Percentiles rank a stretch among this genome's conserved stretches.
phyloP scores from a whole-genome alignment of 306 rosid genomes.

The Rosa multiflora region DNA sequence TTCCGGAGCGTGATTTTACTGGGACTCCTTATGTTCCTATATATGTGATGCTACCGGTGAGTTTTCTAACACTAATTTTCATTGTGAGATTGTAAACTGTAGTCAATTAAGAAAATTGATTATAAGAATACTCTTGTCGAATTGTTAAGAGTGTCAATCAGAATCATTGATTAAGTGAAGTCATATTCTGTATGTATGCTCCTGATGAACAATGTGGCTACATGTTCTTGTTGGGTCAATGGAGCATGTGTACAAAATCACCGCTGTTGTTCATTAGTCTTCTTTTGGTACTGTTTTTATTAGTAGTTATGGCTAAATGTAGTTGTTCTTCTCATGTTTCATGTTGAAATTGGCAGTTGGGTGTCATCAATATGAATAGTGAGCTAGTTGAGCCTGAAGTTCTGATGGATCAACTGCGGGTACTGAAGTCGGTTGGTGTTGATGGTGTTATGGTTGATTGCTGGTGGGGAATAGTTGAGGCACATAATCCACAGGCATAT shows the following conservation, averaged over 20 bases:
- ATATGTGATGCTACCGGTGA: slow-evolving; percentile 77
- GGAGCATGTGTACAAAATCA: not conserved
- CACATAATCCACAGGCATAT: slow-evolving; percentile 68
- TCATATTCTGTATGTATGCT: not conserved
- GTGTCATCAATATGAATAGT: slow-evolving; percentile 62
- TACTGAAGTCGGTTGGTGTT: slow-evolving; percentile 63
- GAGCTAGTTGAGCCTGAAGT: slow-evolving; percentile 74
- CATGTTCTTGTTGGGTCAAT: no score
- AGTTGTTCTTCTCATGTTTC: slow-evolving; percentile 21
- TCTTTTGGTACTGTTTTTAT: slow-evolving; percentile 5
- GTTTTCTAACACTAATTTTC: slow-evolving; percentile 14
- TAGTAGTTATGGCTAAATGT: not conserved
- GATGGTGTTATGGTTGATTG: slow-evolving; percentile 87
- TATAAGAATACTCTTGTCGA: not conserved
- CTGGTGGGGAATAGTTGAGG: slow-evolving; percentile 97
- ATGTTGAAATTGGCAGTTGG: slow-evolving; percentile 52
- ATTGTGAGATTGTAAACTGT: not conserved
- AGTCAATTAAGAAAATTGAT: not conserved
- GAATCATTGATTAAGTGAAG: not conserved
- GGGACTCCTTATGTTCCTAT: slow-evolving; percentile 76
- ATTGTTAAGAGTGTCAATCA: not conserved
- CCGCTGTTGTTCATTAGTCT: not conserved
- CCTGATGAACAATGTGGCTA: not conserved
- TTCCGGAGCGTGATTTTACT: slow-evolving; percentile 66
- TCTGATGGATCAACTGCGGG: slow-evolving; percentile 55